Conservation (phyloP, 345 rosid species). For the Leavenworthia alabamica region DNA sequence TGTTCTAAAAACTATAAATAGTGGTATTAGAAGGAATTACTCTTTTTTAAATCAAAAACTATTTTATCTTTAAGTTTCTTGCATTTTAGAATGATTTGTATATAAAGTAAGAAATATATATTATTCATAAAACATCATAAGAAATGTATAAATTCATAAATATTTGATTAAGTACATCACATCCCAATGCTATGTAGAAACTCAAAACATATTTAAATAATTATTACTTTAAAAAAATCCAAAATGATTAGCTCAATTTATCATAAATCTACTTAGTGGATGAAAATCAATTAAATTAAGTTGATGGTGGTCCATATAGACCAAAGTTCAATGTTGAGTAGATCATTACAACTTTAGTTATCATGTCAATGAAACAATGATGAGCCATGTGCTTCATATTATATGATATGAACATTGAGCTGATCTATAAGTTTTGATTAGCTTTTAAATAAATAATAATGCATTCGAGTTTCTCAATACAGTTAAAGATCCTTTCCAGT, state of each 20-base stretch:
- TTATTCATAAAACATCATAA: background rate
- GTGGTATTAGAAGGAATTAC: too few relatives aligned
- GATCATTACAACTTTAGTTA: conserved; percentile 33
- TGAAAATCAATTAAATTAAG: background rate
- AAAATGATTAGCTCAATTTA: conserved; percentile 8
- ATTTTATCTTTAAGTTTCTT: background rate
- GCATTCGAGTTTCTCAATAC: conserved; percentile 18
- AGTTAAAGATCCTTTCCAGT: conserved; percentile 26
- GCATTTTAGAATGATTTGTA: background rate
- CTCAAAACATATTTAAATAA: background rate
- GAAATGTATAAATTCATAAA: background rate
- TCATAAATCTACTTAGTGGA: background rate
- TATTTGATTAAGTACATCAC: background rate
- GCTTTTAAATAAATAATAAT: conserved; percentile 14
- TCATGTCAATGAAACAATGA: conserved; percentile 27
- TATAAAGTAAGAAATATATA: too few relatives aligned
- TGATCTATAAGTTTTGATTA: conserved; percentile 16
- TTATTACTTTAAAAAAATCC: background rate
- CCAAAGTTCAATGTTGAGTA: conserved; percentile 28
- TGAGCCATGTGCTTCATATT: conserved; percentile 30
- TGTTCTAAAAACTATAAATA: too few relatives aligned
- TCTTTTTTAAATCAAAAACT: background rate
- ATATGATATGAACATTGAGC: conserved; percentile 20
- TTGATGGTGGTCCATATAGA: conserved; percentile 26
- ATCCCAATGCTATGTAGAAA: background rate